These are phyloP conservation scores for Poa annua DNA, from an alignment of 176 grass and related monocot species.

Conservation along the genomic window DNA sequence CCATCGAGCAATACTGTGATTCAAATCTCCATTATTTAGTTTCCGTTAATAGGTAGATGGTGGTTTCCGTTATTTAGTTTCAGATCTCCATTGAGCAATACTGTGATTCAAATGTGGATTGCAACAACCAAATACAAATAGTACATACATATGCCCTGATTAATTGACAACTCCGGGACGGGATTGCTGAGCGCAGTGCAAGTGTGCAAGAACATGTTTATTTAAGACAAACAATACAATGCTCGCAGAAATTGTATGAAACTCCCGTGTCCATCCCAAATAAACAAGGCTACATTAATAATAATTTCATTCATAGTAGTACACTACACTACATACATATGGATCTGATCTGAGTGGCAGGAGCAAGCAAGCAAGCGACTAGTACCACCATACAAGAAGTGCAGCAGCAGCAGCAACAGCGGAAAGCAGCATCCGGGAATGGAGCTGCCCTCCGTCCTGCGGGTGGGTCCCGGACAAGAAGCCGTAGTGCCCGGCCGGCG, in stretches of 20 bases:
- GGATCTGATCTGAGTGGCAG: not conserved
- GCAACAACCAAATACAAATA: not conserved
- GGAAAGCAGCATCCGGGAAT: not conserved
- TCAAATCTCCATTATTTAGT: not conserved
- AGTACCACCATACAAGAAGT: constrained; percentile 5
- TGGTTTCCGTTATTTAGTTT: not conserved
- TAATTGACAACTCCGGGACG: not conserved
- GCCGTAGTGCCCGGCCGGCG: constrained; percentile 1
- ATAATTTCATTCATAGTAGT: too few species aligned
- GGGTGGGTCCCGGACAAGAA: constrained; percentile 33
- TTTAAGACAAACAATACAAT: not conserved
- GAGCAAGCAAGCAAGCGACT: not conserved
- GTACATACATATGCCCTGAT: not conserved
- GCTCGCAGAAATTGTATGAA: not conserved
- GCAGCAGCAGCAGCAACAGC: not conserved
- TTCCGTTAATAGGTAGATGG: not conserved
- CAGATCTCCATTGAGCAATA: not conserved
- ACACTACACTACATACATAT: not conserved
- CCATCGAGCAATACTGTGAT: not conserved
- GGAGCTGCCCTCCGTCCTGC: not conserved
- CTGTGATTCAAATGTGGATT: not conserved
- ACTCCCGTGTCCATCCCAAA: not conserved
- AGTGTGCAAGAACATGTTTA: not conserved
- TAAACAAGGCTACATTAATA: too few species aligned
- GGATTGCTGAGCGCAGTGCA: too few species aligned